Evolutionary conservation across 2,329 filamentous ascomycete genomes (phyloP).

Genomic region (Talaromyces sp.): DNA sequence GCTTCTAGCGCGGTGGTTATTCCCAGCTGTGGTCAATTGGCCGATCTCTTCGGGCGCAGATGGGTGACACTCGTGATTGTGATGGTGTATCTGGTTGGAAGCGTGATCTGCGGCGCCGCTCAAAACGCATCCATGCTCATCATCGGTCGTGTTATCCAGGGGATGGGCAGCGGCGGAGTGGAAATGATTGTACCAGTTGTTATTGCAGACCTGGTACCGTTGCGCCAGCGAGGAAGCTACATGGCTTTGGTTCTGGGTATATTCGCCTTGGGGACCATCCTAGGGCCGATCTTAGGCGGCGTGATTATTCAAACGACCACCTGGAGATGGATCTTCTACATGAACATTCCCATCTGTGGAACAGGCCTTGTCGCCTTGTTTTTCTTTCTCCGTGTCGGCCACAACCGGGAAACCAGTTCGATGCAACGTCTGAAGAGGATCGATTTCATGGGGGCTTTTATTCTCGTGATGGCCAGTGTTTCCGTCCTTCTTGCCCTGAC

Average conservation of each 20-base stretch:
- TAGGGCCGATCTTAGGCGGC: constrained; percentile 22
- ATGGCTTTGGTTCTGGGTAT: constrained; percentile 33
- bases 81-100: constrained; percentile 11
- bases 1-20: neutral
- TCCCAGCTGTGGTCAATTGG: constrained; percentile 3
- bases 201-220: constrained; percentile 47
- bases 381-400: constrained; percentile 52
- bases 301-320: constrained; percentile 15
- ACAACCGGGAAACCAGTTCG: constrained; percentile 51
- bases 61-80: constrained; percentile 5
- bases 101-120: constrained; percentile 6
- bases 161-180: constrained; percentile 44
- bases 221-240: constrained; percentile 44
- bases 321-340: constrained; percentile 27
- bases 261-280: constrained; percentile 39
- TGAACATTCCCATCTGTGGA: constrained; percentile 41
- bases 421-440: constrained; percentile 47
- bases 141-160: constrained; percentile 49
- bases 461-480: constrained; percentile 35
- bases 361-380: constrained; percentile 45
- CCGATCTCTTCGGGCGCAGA: constrained; percentile 12
- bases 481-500: constrained; percentile 26
- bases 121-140: constrained; percentile 41
- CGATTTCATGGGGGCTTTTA: constrained; percentile 46
- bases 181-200: constrained; percentile 43